These are phyloP conservation scores for Hansenula sp. DNA, from an alignment of 1,139 yeast species.

Conservation along the genomic window DNA sequence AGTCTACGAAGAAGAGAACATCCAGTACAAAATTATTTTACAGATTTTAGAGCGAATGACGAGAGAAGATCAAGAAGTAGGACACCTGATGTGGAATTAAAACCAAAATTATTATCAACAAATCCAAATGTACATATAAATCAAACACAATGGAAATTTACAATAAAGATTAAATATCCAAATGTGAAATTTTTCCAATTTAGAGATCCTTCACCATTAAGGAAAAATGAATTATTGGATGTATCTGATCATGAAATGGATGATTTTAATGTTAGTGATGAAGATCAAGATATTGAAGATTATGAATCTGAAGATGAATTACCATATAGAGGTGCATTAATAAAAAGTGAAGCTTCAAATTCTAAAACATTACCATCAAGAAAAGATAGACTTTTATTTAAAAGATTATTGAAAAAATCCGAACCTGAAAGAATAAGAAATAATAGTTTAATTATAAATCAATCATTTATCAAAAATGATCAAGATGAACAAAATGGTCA, in stretches of 20 bases:
- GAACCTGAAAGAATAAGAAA: slow-evolving; percentile 22
- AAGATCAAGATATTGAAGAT: slow-evolving; percentile 4
- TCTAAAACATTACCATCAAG: slow-evolving; percentile 55
- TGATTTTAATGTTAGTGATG: slow-evolving; percentile 20
- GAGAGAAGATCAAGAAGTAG: slow-evolving; percentile 9
- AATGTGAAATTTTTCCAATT: slow-evolving; percentile 19
- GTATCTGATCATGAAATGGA: slow-evolving; percentile 19
- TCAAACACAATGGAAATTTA: slow-evolving; percentile 2
- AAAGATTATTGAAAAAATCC: slow-evolving; percentile 29
- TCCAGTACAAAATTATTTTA: slow-evolving; percentile 2
- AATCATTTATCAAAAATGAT: slow-evolving; percentile 14
- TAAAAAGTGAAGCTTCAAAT: slow-evolving; percentile 57
- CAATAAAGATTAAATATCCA: slow-evolving; percentile 18
- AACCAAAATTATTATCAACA: neutral
- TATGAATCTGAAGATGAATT: slow-evolving; percentile 30
- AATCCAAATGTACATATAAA: slow-evolving; percentile 14
- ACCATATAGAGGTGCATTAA: slow-evolving; percentile 64
- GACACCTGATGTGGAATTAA: slow-evolving; percentile 1
- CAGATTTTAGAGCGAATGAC: slow-evolving; percentile 2
- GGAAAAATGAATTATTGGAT: slow-evolving; percentile 13
- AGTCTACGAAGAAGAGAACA: slow-evolving; percentile 14
- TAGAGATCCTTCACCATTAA: slow-evolving; percentile 22
- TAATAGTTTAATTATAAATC: slow-evolving; percentile 18
- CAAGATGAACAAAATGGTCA: slow-evolving; percentile 7
- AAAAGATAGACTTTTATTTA: slow-evolving; percentile 46